Evolutionary conservation across 2,329 filamentous ascomycete genomes (phyloP).

Genomic region (Coniella lustricola): DNA sequence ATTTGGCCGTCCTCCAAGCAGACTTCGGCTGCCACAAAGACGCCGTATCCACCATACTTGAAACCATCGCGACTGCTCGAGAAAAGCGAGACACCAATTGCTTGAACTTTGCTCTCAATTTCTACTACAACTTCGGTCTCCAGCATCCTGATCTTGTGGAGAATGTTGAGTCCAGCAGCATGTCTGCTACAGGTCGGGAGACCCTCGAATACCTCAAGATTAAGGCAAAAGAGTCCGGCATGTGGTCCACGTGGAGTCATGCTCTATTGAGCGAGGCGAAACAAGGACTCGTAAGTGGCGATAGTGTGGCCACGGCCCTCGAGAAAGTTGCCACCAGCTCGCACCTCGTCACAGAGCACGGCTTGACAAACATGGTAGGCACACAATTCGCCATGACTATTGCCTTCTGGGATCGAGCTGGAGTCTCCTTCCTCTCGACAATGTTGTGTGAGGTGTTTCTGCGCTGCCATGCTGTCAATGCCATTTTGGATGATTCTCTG

Average conservation of each 20-base stretch:
- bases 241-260: slow-evolving; percentile 79
- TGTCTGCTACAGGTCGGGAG: slow-evolving; percentile 73
- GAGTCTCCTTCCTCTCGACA: slow-evolving; percentile 48
- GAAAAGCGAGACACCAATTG: slow-evolving; percentile 91
- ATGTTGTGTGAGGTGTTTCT: slow-evolving; percentile 67
- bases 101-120: slow-evolving; percentile 90
- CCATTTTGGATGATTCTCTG: slow-evolving; percentile 67
- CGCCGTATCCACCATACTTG: slow-evolving; percentile 88
- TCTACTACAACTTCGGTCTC: slow-evolving; percentile 92
- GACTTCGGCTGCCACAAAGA: slow-evolving; percentile 91
- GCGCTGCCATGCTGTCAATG: slow-evolving; percentile 56
- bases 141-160: slow-evolving; percentile 70
- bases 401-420: slow-evolving; percentile 70
- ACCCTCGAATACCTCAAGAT: slow-evolving; percentile 75
- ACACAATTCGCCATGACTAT: slow-evolving; percentile 66
- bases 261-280: slow-evolving; percentile 82
- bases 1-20: slow-evolving; percentile 85
- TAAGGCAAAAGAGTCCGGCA: slow-evolving; percentile 78
- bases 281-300: slow-evolving; percentile 64
- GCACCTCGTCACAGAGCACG: slow-evolving; percentile 71
- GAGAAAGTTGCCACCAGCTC: slow-evolving; percentile 78
- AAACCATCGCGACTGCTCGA: slow-evolving; percentile 87
- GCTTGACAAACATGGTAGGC: slow-evolving; percentile 65
- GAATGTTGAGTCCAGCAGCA: slow-evolving; percentile 62
- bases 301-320: slow-evolving; percentile 55